These are phyloP conservation scores for Metrosideros polymorpha DNA, from an alignment of 441 rosid species.

Conservation along the genomic window DNA sequence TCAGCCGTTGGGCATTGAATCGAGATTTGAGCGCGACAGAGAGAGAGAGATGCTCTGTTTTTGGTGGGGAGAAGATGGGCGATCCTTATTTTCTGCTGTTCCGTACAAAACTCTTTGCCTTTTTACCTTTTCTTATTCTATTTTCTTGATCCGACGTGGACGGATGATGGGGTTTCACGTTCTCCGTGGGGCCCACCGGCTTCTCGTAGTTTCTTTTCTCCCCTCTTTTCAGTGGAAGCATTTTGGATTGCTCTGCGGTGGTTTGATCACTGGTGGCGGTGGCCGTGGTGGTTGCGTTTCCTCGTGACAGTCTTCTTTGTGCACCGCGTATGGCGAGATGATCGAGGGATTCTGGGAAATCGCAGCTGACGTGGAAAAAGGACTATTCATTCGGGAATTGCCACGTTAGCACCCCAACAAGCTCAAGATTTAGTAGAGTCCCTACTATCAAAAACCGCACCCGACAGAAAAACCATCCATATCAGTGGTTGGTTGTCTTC, in stretches of 20 bases:
- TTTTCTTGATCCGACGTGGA: not conserved
- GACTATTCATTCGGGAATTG: not conserved
- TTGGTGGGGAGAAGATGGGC: not conserved
- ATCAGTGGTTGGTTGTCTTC: not conserved
- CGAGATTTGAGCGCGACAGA: not conserved
- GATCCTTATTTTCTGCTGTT: not conserved
- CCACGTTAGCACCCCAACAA: not conserved
- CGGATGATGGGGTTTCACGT: not conserved
- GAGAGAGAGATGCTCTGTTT: not conserved
- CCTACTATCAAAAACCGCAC: not conserved
- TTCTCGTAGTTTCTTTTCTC: too few species aligned
- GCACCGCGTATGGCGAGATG: not conserved
- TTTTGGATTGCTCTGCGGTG: not conserved
- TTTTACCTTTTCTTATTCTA: not conserved
- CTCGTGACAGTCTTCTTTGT: not conserved
- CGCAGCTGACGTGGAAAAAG: not conserved
- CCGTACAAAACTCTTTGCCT: not conserved
- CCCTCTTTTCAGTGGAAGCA: not conserved
- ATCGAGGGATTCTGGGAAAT: not conserved
- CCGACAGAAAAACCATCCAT: not conserved
- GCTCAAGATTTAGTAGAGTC: not conserved
- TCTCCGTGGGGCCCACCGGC: not conserved
- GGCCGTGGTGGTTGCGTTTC: not conserved
- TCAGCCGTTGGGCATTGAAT: too few species aligned
- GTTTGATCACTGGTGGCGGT: not conserved